Base-by-base conservation (phyloP, 1,284 basidiomycete genomes). In the Cutaneotrichosporon sp. region DNA sequence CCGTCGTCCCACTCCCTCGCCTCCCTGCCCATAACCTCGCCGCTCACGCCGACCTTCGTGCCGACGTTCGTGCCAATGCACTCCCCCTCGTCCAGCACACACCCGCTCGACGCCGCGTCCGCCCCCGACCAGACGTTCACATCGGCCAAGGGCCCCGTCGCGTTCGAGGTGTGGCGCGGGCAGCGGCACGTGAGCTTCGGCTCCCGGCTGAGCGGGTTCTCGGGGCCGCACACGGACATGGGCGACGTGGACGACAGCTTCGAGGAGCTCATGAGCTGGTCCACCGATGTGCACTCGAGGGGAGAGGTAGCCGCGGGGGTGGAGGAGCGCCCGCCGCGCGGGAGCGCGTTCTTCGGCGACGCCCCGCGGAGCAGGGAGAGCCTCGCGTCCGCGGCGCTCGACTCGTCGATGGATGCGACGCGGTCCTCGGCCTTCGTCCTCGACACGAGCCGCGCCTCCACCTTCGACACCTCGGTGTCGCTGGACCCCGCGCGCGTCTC, bases 321-420 rank as follows among this genome's bases (percentile, higher is more conserved):
- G 38, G 18, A 8, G 16, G 38, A 42, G 18, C 38, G 38, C 16
- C 18, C 38, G 18, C 38, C 38, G 24, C 27, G 25, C 13, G 47
- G 47, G 14, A 50, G 47, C 16, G 47, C 47, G 9, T 50, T 29
- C 47, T 50, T 50, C 27, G 47, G 47, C 27, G 25, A 50, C 24
- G 22, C 45, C 22, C 45, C 45, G 38, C 38, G 38, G 16, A n/a
- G 38, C 38, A 7, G 38, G 18, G 38, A 42, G 5, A n/a, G 38
- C 38, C 38, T 42, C 16, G 38, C 38, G 38, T 42, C 38, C 18
- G 38, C 38, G 3, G 18, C n/a, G 16, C 38, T 42, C 18, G 38
- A 42, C 38, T 6, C 38, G 7, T 42, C 38, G 18, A 42, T 14
- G 36, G 14, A 38, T 11, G 14, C 13, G 13, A 16, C 6, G 36